These are phyloP conservation scores for Prototheca cutis DNA, from an alignment of 163 green algal species.

Conservation along the genomic window DNA sequence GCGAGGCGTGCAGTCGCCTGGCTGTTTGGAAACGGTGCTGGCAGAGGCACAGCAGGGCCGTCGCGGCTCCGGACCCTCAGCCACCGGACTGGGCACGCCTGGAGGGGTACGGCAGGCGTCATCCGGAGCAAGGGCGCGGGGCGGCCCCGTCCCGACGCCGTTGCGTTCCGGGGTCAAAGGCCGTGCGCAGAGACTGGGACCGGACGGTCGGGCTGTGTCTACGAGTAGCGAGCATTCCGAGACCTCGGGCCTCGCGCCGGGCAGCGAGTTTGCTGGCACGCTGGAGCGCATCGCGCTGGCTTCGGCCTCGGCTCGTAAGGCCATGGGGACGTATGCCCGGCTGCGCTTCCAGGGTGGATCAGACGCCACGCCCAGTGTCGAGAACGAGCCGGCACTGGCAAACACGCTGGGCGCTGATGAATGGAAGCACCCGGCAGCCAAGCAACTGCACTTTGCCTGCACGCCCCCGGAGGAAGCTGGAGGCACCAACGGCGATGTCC, in stretches of 20 bases:
- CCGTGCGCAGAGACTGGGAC: slow-evolving; percentile 11
- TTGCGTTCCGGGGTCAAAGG: slow-evolving; percentile 15
- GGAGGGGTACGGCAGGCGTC: too few relatives aligned
- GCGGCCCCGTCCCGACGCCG: slow-evolving; percentile 14
- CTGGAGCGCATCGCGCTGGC: slow-evolving; percentile 27
- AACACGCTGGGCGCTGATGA: too few relatives aligned
- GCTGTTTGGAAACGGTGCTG: too few relatives aligned
- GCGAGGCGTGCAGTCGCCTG: too few relatives aligned
- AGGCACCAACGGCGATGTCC: neutral
- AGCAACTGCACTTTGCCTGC: slow-evolving; percentile 15
- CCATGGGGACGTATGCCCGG: neutral
- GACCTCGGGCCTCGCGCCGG: too few relatives aligned
- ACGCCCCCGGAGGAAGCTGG: neutral
- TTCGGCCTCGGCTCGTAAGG: slow-evolving; percentile 3
- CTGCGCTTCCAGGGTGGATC: neutral
- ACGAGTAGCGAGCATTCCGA: too few relatives aligned
- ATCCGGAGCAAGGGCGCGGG: too few relatives aligned
- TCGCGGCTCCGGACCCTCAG: too few relatives aligned
- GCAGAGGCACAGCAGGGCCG: too few relatives aligned
- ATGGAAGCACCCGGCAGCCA: slow-evolving; percentile 7
- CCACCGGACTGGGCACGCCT: too few relatives aligned
- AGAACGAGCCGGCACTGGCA: too few relatives aligned
- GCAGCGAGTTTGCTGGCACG: slow-evolving; percentile 13
- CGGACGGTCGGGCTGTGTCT: neutral
- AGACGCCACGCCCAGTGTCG: neutral